Base-by-base conservation (phyloP, 2,329 filamentous ascomycete genomes). In the Graphilbum ipis-grandicollis region DNA sequence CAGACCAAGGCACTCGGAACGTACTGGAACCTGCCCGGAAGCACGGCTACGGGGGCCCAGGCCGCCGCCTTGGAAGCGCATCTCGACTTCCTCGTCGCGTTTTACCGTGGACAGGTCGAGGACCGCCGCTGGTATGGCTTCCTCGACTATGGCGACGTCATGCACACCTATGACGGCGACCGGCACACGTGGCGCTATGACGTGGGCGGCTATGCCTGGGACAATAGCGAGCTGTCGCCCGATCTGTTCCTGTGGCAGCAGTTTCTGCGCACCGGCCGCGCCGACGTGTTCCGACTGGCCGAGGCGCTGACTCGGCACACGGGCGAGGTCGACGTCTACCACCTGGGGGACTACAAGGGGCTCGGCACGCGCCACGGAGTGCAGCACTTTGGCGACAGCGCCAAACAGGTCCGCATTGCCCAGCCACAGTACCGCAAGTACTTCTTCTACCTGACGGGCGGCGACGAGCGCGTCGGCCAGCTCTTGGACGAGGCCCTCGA, bases 161-260 rank as follows among this genome's bases (percentile, higher is more conserved):
- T 71, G 58, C 72, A 77, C 45, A 67, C 68, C 0, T 76, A 76
- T 41, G 71, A 77, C 35, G 43, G 49, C 0, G 63, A 74, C 47
- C 56, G 71, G 5, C 71, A 75, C 42, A 58, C 57, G 1, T 77
- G 72, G 72, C 60, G 68, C 1, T 76, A 75, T 39, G 72, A 77
- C 33, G 50, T 76, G 15, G 72, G 72, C 4, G 72, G 72, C 0
- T 76, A 70, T 40, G 71, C 69, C 0, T 76, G 72, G 72, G 71
- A 75, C 34, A 76, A 76, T 46, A 71, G 66, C 0, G 71, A 77
- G 47, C 56, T 77, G 0, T 75, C 71, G 0, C 67, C 72, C 0
- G 71, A 76, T 44, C 50, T 75, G 2, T 76, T 67, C 53, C 64
- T 76, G 45, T 76, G 72, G 72, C 63, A 62, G 4, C 68, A 71